These are phyloP conservation scores for Microbotryum scabiosae DNA, from an alignment of 1,284 basidiomycete species.

Conservation along the genomic window DNA sequence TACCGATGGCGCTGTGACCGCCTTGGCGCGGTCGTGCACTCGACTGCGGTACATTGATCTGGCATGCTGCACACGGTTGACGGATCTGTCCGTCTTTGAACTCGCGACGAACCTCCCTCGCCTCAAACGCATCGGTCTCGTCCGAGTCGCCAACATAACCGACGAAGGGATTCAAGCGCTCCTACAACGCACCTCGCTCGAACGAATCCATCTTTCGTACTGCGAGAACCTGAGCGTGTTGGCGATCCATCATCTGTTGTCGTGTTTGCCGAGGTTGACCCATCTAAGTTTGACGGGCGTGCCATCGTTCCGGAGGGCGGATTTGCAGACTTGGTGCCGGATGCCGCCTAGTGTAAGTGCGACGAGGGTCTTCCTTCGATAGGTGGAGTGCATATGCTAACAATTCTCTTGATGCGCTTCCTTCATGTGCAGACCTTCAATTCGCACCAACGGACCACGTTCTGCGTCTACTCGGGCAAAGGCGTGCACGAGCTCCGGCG, in stretches of 20 bases:
- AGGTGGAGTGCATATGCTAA: background rate
- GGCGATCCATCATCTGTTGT: constrained; percentile 82
- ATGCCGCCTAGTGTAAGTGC: constrained; percentile 71
- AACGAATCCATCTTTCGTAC: constrained; percentile 93
- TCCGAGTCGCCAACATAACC: constrained; percentile 82
- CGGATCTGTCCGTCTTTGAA: constrained; percentile 90
- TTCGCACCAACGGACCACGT: constrained; percentile 77
- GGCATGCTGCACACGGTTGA: constrained; percentile 84
- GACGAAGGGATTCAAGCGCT: constrained; percentile 86
- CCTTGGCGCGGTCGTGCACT: constrained; percentile 77
- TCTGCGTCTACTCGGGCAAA: constrained; percentile 93
- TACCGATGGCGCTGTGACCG: constrained; percentile 79
- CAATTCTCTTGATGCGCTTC: background rate
- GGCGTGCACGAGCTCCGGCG: constrained; percentile 76
- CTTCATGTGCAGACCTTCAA: constrained; percentile 66
- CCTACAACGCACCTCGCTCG: constrained; percentile 60
- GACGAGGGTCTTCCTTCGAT: background rate
- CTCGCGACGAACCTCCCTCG: constrained; percentile 75
- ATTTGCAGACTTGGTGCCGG: constrained; percentile 84
- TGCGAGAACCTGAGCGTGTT: constrained; percentile 91
- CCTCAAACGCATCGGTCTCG: constrained; percentile 86
- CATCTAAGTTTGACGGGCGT: constrained; percentile 97
- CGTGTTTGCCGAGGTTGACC: constrained; percentile 76
- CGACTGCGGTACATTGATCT: constrained; percentile 94
- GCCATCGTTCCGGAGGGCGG: constrained; percentile 72